Percentiles rank a stretch among this genome's conserved stretches.
These are phyloP conservation scores for Lactarius sanguifluus DNA, from an alignment of 768 basidiomycete species.

Conservation along the genomic window DNA sequence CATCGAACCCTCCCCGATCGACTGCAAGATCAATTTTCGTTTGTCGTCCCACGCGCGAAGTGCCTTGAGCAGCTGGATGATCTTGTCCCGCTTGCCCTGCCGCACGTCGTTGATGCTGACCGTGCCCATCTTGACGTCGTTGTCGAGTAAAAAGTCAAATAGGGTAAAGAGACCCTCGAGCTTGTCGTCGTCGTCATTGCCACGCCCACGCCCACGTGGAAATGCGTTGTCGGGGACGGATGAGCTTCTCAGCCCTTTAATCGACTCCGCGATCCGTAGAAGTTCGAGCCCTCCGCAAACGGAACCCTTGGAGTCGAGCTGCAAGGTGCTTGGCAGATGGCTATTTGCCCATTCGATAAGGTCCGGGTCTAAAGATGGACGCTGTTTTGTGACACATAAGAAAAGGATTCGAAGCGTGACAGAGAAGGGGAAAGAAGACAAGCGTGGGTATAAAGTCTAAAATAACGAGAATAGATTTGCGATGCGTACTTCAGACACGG, in stretches of 20 bases:
- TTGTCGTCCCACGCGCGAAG: constrained; percentile 82
- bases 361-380: constrained; percentile 42
- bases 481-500: constrained; percentile 32
- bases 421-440: constrained; percentile 10
- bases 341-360: constrained; percentile 89
- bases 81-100: constrained; percentile 77
- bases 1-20: constrained; percentile 42
- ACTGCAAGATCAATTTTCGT: constrained; percentile 53
- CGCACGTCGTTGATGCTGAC: constrained; percentile 94
- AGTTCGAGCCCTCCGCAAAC: constrained; percentile 73
- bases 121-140: constrained; percentile 87
- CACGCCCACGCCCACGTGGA: constrained; percentile 46
- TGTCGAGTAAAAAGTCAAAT: constrained; percentile 91
- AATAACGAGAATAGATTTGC: not conserved
- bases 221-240: constrained; percentile 80
- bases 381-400: constrained; percentile 25
- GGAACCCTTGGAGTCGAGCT: constrained; percentile 49
- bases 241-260: constrained; percentile 65
- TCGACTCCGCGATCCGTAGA: constrained; percentile 81
- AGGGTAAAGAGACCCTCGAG: constrained; percentile 84
- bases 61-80: constrained; percentile 74
- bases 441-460: constrained; percentile 10
- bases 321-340: constrained; percentile 65
- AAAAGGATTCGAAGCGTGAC: constrained; percentile 14
- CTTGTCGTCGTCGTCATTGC: constrained; percentile 59